Conservation (phyloP, 176 grass and related monocot genomes). For the Saccharum officinarum region DNA sequence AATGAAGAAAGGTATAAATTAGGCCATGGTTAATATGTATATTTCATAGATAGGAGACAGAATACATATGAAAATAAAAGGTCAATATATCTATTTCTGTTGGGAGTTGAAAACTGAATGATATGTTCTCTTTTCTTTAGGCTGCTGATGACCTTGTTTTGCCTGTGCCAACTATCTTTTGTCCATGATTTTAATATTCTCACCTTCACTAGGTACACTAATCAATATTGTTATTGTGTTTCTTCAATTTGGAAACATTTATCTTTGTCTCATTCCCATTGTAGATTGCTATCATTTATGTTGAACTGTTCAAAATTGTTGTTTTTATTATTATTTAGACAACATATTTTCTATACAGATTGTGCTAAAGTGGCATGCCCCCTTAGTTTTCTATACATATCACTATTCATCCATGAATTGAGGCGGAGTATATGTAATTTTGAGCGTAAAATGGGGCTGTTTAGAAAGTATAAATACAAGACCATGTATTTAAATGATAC, state of each 20-base stretch:
- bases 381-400: neutral
- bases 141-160: neutral
- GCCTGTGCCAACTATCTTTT: neutral
- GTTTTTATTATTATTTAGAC: neutral
- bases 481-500: neutral
- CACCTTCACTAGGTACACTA: neutral
- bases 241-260: neutral
- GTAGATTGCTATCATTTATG: neutral
- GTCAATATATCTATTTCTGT: neutral
- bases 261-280: neutral
- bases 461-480: conserved; percentile 11
- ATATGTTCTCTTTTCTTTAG: neutral
- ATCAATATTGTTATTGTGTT: neutral
- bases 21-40: neutral
- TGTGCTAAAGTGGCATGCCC: neutral
- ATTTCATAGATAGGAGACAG: neutral
- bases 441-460: neutral
- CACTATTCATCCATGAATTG: neutral
- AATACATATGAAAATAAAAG: neutral
- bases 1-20: neutral
- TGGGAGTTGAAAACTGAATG: neutral
- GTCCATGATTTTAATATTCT: neutral
- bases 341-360: neutral
- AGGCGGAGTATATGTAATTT: conserved; percentile 1
- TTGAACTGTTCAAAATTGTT: neutral